phyloP scores from a whole-genome alignment of 1,284 basidiomycete species.

The Apiotrichum siamense region DNA sequence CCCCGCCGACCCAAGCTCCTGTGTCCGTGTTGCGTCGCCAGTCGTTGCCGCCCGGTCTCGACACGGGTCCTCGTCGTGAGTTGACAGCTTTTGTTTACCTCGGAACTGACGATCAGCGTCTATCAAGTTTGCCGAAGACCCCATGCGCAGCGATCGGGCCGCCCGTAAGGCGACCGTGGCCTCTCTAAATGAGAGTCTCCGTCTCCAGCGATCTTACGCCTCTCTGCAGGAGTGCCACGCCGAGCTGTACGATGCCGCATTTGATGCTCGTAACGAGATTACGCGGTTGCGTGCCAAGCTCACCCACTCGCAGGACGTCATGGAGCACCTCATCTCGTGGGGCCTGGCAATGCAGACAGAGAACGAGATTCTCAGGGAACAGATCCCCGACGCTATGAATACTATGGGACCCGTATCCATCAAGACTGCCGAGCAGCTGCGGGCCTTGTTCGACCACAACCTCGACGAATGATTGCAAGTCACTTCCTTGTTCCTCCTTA shows the following conservation, averaged over 20 bases:
- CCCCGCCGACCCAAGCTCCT: background rate
- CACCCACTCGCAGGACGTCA: background rate
- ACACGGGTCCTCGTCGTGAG: background rate
- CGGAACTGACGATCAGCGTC: background rate
- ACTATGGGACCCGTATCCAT: background rate
- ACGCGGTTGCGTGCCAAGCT: background rate
- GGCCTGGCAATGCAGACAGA: slow-evolving; percentile 1
- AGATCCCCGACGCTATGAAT: background rate
- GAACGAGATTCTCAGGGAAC: slow-evolving; percentile 2
- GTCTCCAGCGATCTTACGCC: background rate
- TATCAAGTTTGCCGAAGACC: background rate
- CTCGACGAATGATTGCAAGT: background rate
- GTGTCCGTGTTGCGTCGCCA: background rate
- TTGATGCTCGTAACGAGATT: slow-evolving; percentile 4
- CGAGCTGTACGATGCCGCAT: background rate
- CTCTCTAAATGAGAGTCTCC: background rate
- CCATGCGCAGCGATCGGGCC: background rate
- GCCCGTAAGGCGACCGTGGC: background rate
- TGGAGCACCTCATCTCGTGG: background rate
- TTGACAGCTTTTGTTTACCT: background rate
- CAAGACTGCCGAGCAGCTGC: background rate
- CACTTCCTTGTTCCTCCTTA: too few relatives aligned
- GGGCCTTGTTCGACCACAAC: background rate
- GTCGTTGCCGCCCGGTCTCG: background rate
- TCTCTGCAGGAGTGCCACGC: background rate